Evolutionary conservation across 768 basidiomycete genomes (phyloP), one percentile per base, ranked within the genome.

Genomic region (Mycena latifolia): DNA sequence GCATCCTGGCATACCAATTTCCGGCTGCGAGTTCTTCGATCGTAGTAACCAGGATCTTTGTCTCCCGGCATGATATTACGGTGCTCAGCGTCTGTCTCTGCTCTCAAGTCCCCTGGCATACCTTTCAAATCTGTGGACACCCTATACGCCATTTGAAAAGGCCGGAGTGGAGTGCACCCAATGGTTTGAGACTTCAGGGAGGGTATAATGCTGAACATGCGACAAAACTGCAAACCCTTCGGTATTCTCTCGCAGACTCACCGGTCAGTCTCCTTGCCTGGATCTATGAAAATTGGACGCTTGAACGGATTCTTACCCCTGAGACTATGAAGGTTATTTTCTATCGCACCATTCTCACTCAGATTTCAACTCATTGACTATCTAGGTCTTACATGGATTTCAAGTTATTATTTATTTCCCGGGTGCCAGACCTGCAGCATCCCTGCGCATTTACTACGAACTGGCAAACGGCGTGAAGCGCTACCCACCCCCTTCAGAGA

Each of bases 401-500:
- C 86, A 1, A 78, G 88, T 18, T 89, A 87, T 67, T 84, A 81
- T n/a, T n/a, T n/a, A n/a, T 79, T 88, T 89, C 75, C 88, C 88
- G 6, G 82, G 84, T 3, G 81, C 83, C 0, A 87, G 89, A 0
- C 88, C 89, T 4, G 80, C 87, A 3, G 87, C 88, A 0, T 83
- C 88, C 0, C 35, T 84, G 3, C 79, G 88, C 5, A 87, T 89
- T 18, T 90, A 89, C 74, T 88, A 84, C 66, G 89, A 90, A 69
- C 37, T 73, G 35, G 60, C 55, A 43, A 73, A 69, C 39, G 69
- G 58, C 24, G 69, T 72, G 24, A 65, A 65, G 33, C 41, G 56
- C n/a, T 55, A 31, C 37, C 48, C 46, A 18, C 37, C 52, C 35
- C 46, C 43, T 37, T 50, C 62, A 15, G 24, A 43, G 18, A 67